phyloP scores from a whole-genome alignment of 75 land plant species.

The Picea glauca region DNA sequence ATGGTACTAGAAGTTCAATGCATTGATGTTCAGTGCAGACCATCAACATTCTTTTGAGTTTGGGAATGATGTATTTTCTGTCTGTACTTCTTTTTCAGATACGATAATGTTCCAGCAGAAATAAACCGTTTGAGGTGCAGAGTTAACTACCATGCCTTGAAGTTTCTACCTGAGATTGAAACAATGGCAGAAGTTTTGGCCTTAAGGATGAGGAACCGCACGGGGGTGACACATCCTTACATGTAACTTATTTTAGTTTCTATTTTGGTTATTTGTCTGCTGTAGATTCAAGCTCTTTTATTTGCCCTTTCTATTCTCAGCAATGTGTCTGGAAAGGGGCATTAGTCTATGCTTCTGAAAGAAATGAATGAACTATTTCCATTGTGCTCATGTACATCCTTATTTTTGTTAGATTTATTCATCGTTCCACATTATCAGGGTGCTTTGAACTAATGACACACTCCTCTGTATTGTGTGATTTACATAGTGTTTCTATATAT shows the following conservation, averaged over 20 bases:
- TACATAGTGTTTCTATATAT: not conserved
- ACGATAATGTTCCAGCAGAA: slow-evolving; percentile 95
- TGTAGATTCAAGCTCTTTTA: not conserved
- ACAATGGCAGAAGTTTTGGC: slow-evolving; percentile 75
- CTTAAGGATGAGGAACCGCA: slow-evolving; percentile 91
- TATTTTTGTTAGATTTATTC: not conserved
- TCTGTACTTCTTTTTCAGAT: slow-evolving; percentile 37
- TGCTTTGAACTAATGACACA: not conserved
- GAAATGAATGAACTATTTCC: not conserved
- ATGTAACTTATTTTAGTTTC: slow-evolving; percentile 43
- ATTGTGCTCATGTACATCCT: not conserved
- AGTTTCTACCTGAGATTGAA: slow-evolving; percentile 89
- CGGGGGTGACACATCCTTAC: slow-evolving; percentile 75
- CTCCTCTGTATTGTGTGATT: not conserved
- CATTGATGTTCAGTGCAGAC: not conserved
- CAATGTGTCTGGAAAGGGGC: not conserved
- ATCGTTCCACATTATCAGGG: not conserved
- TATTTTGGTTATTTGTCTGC: not conserved
- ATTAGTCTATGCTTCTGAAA: not conserved
- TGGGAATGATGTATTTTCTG: not conserved
- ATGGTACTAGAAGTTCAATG: not conserved
- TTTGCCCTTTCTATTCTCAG: not conserved
- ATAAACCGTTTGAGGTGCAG: slow-evolving; percentile 89
- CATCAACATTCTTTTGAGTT: not conserved
- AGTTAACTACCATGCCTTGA: slow-evolving; percentile 95